Conservation (phyloP, 345 rosid species). For the Eucalyptus melliodora region DNA sequence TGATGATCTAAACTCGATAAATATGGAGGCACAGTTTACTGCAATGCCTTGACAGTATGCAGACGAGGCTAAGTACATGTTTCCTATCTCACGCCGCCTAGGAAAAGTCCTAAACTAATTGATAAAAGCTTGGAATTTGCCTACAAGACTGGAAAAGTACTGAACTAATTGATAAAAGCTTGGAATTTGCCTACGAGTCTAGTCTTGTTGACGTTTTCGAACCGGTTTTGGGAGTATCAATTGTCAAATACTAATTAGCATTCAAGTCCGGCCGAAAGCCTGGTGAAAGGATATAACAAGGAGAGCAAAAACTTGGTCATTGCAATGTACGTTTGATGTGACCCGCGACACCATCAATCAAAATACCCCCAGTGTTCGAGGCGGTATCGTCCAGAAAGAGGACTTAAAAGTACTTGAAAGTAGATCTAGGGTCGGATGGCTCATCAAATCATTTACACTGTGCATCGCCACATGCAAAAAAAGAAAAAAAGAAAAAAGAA, state of each 20-base stretch:
- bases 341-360: background rate
- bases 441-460: background rate
- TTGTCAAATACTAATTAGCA: background rate
- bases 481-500: background rate
- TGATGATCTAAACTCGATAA: too few relatives aligned
- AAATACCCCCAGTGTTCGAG: background rate
- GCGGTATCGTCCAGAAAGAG: background rate
- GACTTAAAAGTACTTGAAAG: background rate
- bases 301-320: too few relatives aligned
- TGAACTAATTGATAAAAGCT: background rate
- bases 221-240: background rate
- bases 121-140: too few relatives aligned
- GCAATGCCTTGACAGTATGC: rapidly evolving
- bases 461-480: background rate
- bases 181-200: background rate
- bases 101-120: too few relatives aligned
- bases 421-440: background rate
- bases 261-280: background rate
- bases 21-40: too few relatives aligned
- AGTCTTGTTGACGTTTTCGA: background rate
- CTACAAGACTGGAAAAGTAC: too few relatives aligned
- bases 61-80: too few relatives aligned
- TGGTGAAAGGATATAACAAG: background rate
- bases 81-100: too few relatives aligned
- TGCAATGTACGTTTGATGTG: background rate